These are phyloP conservation scores for Fusarium transvaalense DNA, from an alignment of 2,329 filamentous ascomycete species.

Conservation along the genomic window DNA sequence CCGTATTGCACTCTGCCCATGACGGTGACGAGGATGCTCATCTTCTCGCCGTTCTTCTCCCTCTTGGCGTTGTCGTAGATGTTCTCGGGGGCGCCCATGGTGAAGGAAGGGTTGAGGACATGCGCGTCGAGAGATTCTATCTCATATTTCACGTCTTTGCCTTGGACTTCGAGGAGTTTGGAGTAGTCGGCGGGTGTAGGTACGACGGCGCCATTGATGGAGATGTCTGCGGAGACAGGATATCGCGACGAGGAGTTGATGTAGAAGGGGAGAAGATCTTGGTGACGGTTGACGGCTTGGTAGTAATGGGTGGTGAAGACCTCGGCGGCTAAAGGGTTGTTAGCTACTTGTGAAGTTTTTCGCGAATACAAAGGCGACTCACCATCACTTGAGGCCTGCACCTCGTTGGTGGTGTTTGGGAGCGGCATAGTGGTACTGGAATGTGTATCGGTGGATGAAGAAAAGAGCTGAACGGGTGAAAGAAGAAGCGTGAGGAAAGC, in stretches of 20 bases:
- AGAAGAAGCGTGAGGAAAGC: not conserved
- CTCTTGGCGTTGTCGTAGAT: constrained; percentile 57
- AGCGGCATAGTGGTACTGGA: constrained; percentile 49
- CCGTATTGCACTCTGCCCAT: constrained; percentile 79
- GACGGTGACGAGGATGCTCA: constrained; percentile 79
- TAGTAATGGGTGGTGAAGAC: constrained; percentile 82
- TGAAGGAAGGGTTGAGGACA: constrained; percentile 77
- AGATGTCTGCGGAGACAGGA: constrained; percentile 73
- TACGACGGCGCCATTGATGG: constrained; percentile 81
- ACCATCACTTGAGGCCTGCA: constrained; percentile 63
- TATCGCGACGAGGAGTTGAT: constrained; percentile 68
- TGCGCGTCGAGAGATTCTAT: constrained; percentile 82
- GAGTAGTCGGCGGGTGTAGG: constrained; percentile 74
- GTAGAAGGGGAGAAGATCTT: constrained; percentile 77
- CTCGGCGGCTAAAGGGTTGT: constrained; percentile 69
- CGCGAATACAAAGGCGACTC: not conserved
- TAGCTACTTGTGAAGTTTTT: constrained; percentile 9
- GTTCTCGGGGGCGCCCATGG: constrained; percentile 66
- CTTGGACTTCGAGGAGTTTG: constrained; percentile 74
- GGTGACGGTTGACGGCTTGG: constrained; percentile 74
- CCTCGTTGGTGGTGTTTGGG: constrained; percentile 58
- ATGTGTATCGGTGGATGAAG: not conserved
- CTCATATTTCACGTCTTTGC: constrained; percentile 73
- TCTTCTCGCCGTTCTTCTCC: constrained; percentile 66
- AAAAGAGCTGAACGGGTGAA: not conserved